A percentile compares a stretch with the other conserved stretches of the same genome.
phyloP scores from a whole-genome alignment of 2,329 filamentous ascomycete genomes.

The Penicillium corylophilum region DNA sequence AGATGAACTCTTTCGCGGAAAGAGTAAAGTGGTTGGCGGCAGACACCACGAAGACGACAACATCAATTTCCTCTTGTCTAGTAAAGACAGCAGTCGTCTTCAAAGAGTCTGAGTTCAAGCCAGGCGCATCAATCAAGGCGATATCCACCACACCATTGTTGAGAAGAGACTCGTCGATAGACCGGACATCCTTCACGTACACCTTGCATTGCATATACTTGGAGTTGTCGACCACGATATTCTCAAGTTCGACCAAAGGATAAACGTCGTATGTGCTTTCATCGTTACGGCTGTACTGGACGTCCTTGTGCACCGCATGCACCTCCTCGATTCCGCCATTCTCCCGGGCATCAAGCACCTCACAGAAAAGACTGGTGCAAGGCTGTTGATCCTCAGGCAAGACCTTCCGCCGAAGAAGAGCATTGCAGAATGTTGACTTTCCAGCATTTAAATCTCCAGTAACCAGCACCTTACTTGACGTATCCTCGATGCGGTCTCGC shows the following conservation, averaged over 20 bases:
- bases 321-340: constrained; percentile 92
- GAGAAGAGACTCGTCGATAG: constrained; percentile 87
- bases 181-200: constrained; percentile 85
- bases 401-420: constrained; percentile 86
- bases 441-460: constrained; percentile 96
- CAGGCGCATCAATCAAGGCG: constrained; percentile 92
- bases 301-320: constrained; percentile 84
- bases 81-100: constrained; percentile 98
- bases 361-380: constrained; percentile 97
- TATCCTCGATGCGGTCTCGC: constrained; percentile 93
- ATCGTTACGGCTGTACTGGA: constrained; percentile 79
- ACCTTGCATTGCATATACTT: constrained; percentile 94
- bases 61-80: constrained; percentile 95
- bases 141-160: constrained; percentile 99
- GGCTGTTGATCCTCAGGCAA: constrained; percentile 96
- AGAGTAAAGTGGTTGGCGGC: constrained; percentile 97
- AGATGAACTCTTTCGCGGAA: constrained; percentile 96
- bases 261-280: constrained; percentile 94
- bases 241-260: constrained; percentile 72
- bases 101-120: constrained; percentile 90
- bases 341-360: constrained; percentile 87
- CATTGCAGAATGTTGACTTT: constrained; percentile 98
- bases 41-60: constrained; percentile 97
- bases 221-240: constrained; percentile 84
- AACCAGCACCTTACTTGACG: constrained; percentile 91